Base-by-base conservation (phyloP, 495 filamentous ascomycete species). In the Neurospora tetrasperma region DNA sequence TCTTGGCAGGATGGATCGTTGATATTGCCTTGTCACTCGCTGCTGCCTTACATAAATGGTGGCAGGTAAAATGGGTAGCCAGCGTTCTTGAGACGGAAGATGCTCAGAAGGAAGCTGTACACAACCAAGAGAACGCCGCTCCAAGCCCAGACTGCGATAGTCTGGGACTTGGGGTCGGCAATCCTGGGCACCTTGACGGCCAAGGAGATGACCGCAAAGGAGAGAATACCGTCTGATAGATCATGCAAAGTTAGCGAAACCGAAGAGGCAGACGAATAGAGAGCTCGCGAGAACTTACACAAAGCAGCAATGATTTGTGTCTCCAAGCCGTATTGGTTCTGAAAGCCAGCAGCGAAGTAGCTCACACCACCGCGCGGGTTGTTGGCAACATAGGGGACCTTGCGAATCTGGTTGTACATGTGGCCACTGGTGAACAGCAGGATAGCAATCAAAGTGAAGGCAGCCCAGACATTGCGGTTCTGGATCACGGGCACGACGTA, bases 361-460 rank as follows among this genome's bases (percentile, higher is more conserved):
- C 84, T 91, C 48, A 98, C 88, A 3, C 94, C 94, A 9, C 96
- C 96, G 66, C 86, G 88, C 6, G 93, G 93, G 82, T 98, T 91
- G 27, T 90, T 92, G 43, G 90, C 89, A 68, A 98, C 93, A 78
- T 99, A 99, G n/a, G 96, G 95, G 0, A 96, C 94, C 78, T 94
- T 94, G 71, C 96, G 88, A 79, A 99, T 99, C 76, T 98, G 96
- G 82, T 98, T 98, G 87, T 94, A 99, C 96, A 99, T 99, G 80
- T 98, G 94, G 16, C 96, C 96, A 75, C 90, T 94, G 42, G 93
- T 98, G 84, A 99, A 99, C 42, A 99, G 84, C 54, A 99, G 89
- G 73, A 99, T 93, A 9, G 89, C 87, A 75, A 99, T 93, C 70
- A 99, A 84, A 79, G 92, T 95, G 75, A 97, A 79, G 39, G 92